Evolutionary conservation across 805 yeast genomes (phyloP), one percentile per base, ranked within the genome.

Genomic region (Lipomyces anomalus): DNA sequence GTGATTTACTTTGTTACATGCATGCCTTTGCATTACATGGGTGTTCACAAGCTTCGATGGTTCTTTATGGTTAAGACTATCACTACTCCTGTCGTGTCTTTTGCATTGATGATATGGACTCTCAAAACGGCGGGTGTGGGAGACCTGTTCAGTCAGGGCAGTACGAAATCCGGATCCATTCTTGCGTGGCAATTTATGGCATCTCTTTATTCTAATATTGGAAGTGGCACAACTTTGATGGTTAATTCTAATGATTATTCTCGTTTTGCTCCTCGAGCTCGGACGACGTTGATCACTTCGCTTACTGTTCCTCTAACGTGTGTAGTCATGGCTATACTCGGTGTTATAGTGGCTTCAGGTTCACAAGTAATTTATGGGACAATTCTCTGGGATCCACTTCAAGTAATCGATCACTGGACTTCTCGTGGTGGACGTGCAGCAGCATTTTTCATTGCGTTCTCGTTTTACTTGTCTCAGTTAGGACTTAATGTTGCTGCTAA

Each of bases 181-280:
- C 75, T 80, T 53, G 87, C 77, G 22, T 88, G 97, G 97, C 86
- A 84, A 0, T 87, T 86, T 61, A 84, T 88, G 95, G 82, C 80
- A 20, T 46, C 49, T 11, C 34, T 49, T 6, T 46, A 46, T 41
- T 35, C 53, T 34, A 49, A 46, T 40, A 43, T 43, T 35, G 53
- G 49, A 20, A 44, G 45, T 32, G 47, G 52, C 45, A 48, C 57
- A 9, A 72, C 78, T 20, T 69, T 73, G 51, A 69, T 71, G 53
- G 66, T 68, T 29, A 73, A 73, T 58, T 72, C 74, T 20, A 74
- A 76, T 0, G 77, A 73, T 61, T 69, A 72, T 48, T 61, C 76
- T 4, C 68, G 77, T 54, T 72, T 69, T 52, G 69, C 76, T 9
- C 62, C 59, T 41, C 39, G 28, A 17, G 47, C 48, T 6, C 35